Percentiles rank a stretch among this genome's conserved stretches.
phyloP scores from a whole-genome alignment of 2,329 filamentous ascomycete species.

The Pseudogymnoascus sp. region DNA sequence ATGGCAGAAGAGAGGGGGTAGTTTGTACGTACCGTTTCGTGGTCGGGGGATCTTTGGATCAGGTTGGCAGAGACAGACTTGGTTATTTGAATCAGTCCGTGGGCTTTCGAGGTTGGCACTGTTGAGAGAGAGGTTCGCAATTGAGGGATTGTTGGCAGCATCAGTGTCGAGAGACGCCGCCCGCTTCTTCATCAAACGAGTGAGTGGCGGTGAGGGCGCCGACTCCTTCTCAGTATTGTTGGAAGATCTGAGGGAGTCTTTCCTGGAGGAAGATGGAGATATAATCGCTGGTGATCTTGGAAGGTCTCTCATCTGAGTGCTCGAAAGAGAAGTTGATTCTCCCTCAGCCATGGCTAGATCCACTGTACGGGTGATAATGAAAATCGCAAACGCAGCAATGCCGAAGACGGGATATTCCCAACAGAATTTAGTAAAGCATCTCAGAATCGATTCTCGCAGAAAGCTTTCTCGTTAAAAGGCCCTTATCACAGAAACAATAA shows the following conservation, averaged over 20 bases:
- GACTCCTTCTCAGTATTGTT: slow-evolving; percentile 22
- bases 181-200: slow-evolving; percentile 30
- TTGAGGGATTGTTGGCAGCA: slow-evolving; percentile 26
- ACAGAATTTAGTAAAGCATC: not conserved
- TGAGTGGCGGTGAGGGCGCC: slow-evolving; percentile 25
- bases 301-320: slow-evolving; percentile 4
- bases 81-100: slow-evolving; percentile 24
- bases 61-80: slow-evolving; percentile 64
- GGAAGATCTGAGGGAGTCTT: slow-evolving; percentile 2
- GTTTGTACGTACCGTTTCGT: slow-evolving; percentile 56
- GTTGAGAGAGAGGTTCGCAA: slow-evolving; percentile 26
- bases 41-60: slow-evolving; percentile 66
- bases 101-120: slow-evolving; percentile 24
- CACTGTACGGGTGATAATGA: slow-evolving; percentile 7
- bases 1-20: slow-evolving; percentile 14
- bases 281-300: not conserved
- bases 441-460: not conserved
- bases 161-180: slow-evolving; percentile 28
- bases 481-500: slow-evolving; percentile 9
- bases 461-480: not conserved
- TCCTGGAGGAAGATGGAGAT: not conserved
- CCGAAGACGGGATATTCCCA: slow-evolving; percentile 1
- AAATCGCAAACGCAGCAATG: slow-evolving; percentile 8
- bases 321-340: slow-evolving; percentile 4
- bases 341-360: slow-evolving; percentile 1